Evolutionary conservation across 75 land plant genomes (phyloP).

Genomic region (Pinus taeda): DNA sequence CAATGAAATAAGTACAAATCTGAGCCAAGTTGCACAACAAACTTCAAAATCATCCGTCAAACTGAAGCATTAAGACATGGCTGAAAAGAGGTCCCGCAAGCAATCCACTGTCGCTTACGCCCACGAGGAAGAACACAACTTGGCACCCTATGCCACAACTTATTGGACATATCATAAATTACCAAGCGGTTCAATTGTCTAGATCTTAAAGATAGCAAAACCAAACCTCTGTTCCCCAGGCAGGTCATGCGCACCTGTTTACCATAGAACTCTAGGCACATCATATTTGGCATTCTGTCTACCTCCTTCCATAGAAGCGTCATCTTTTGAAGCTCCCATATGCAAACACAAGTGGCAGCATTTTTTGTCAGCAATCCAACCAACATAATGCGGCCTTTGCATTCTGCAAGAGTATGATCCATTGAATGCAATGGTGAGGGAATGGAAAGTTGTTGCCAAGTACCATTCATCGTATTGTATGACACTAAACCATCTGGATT

Average conservation of each 20-base stretch:
- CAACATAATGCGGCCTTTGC: slow-evolving; percentile 49
- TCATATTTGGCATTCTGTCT: slow-evolving; percentile 87
- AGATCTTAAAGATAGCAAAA: slow-evolving; percentile 70
- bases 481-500: slow-evolving; percentile 67
- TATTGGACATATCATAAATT: slow-evolving; percentile 38
- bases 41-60: slow-evolving; percentile 17
- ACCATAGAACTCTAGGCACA: slow-evolving; percentile 82
- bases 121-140: slow-evolving; percentile 43
- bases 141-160: slow-evolving; percentile 63
- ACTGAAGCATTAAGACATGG: slow-evolving; percentile 48
- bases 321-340: slow-evolving; percentile 88
- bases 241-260: slow-evolving; percentile 76
- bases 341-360: slow-evolving; percentile 69
- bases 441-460: slow-evolving; percentile 56
- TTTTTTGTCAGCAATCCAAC: slow-evolving; percentile 69
- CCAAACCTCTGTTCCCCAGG: slow-evolving; percentile 60
- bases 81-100: slow-evolving; percentile 65
- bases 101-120: slow-evolving; percentile 55
- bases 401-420: slow-evolving; percentile 65
- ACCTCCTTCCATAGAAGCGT: slow-evolving; percentile 87
- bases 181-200: slow-evolving; percentile 50
- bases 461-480: slow-evolving; percentile 37
- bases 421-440: slow-evolving; percentile 47
- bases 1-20: background rate
- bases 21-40: background rate